Evolutionary conservation across 768 basidiomycete species (phyloP).

Genomic region (Amanita pseudoporphyria): DNA sequence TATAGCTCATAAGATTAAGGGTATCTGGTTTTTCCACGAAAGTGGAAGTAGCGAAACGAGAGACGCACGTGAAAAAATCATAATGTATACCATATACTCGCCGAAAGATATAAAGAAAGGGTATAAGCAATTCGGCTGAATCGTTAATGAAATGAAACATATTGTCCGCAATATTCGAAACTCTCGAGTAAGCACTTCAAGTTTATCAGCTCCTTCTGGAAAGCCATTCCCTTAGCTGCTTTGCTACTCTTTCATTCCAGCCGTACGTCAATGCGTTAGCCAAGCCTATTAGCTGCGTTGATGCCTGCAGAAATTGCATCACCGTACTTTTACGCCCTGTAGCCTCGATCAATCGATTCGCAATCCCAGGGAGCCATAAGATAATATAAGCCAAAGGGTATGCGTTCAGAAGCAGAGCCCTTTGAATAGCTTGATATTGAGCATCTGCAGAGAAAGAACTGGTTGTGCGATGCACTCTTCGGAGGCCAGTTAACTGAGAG

Average conservation of each 20-base stretch:
- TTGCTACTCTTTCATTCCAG: slow-evolving; percentile 10
- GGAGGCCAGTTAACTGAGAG: not conserved
- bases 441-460: not conserved
- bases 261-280: no score
- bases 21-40: no score
- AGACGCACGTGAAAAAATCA: no score
- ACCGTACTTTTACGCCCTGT: slow-evolving; percentile 6
- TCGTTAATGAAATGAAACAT: no score
- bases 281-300: slow-evolving; percentile 10
- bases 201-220: no score
- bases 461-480: not conserved
- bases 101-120: no score
- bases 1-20: no score
- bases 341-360: slow-evolving; percentile 11
- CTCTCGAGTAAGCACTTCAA: no score
- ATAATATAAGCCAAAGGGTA: slow-evolving; percentile 12
- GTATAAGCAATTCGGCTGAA: no score
- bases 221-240: slow-evolving; percentile 5
- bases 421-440: not conserved
- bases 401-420: slow-evolving; percentile 10
- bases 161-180: no score
- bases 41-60: no score
- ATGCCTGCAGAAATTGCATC: slow-evolving; percentile 8
- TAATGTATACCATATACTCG: no score
- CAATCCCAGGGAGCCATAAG: slow-evolving; percentile 11